A percentile compares a stretch with the other conserved stretches of the same genome.
Conservation (phyloP, 164 flowering plant species). For the Vitis rotundifolia region DNA sequence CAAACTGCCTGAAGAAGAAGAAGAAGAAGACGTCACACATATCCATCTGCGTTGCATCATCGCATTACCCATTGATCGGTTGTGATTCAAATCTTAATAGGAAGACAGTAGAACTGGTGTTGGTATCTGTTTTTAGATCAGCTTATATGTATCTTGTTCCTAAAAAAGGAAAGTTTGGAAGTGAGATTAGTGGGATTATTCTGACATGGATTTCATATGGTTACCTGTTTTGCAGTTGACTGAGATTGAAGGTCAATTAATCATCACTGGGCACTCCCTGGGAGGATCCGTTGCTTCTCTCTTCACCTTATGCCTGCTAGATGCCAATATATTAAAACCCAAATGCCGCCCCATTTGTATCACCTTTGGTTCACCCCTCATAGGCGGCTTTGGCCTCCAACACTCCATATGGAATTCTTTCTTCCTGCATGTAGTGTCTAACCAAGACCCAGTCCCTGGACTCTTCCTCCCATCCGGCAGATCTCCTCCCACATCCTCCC, state of each 20-base stretch:
- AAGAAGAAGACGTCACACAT: no score
- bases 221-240: no score
- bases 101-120: no score
- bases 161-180: no score
- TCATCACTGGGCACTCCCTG: conserved; percentile 43
- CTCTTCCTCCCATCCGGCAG: conserved; percentile 5
- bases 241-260: neutral
- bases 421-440: conserved; percentile 38
- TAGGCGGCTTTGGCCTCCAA: conserved; percentile 35
- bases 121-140: no score
- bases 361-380: conserved; percentile 51
- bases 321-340: conserved; percentile 7
- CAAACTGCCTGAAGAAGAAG: no score
- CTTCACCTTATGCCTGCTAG: conserved; percentile 47
- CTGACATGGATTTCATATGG: no score
- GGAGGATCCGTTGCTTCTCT: conserved; percentile 59
- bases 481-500: neutral
- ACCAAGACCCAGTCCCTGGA: conserved; percentile 29
- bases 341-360: conserved; percentile 39
- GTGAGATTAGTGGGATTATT: no score
- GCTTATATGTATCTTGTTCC: no score
- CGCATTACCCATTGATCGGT: no score
- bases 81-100: no score
- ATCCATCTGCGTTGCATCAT: no score
- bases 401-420: conserved; percentile 33